A percentile compares a stretch with the other conserved stretches of the same genome.
Conservation (phyloP, 1,284 basidiomycete species). For the Coniferiporia weirii region DNA sequence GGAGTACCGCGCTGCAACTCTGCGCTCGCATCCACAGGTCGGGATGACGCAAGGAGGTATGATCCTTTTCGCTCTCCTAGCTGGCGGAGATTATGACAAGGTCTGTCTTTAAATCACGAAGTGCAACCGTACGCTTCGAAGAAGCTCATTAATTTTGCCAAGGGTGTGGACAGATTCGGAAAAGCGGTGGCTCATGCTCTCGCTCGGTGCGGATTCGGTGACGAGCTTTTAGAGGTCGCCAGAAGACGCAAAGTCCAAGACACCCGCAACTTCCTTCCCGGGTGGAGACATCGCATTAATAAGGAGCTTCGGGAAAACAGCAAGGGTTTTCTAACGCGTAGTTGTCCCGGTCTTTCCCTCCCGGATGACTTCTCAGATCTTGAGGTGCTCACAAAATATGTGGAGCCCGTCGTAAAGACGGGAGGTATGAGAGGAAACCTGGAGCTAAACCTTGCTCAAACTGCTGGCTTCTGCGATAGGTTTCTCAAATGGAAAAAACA, state of each 20-base stretch:
- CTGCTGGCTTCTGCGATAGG: constrained; percentile 47
- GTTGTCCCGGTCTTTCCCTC: constrained; percentile 31
- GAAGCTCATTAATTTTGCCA: constrained; percentile 23
- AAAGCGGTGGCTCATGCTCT: constrained; percentile 32
- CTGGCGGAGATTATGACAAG: constrained; percentile 63
- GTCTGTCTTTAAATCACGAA: constrained; percentile 25
- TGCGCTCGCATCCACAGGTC: constrained; percentile 32
- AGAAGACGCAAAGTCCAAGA: constrained; percentile 20
- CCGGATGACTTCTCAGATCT: constrained; percentile 35
- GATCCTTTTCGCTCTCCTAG: constrained; percentile 58
- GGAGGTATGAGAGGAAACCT: constrained; percentile 28
- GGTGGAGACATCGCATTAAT: constrained; percentile 40
- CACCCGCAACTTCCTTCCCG: constrained; percentile 28
- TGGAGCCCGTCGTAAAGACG: constrained; percentile 33
- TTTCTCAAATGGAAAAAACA: constrained; percentile 55
- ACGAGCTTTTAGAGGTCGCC: constrained; percentile 39
- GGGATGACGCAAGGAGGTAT: constrained; percentile 47
- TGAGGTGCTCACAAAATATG: constrained; percentile 42
- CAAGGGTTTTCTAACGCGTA: constrained; percentile 34
- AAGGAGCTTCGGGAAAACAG: constrained; percentile 45
- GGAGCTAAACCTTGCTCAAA: constrained; percentile 36
- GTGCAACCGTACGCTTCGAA: constrained; percentile 1
- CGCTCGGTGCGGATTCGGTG: constrained; percentile 39
- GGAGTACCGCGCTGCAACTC: constrained; percentile 37
- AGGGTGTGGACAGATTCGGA: constrained; percentile 33